phyloP scores from a whole-genome alignment of 2,329 filamentous ascomycete genomes.

The Xylariomycetidae sp. region DNA sequence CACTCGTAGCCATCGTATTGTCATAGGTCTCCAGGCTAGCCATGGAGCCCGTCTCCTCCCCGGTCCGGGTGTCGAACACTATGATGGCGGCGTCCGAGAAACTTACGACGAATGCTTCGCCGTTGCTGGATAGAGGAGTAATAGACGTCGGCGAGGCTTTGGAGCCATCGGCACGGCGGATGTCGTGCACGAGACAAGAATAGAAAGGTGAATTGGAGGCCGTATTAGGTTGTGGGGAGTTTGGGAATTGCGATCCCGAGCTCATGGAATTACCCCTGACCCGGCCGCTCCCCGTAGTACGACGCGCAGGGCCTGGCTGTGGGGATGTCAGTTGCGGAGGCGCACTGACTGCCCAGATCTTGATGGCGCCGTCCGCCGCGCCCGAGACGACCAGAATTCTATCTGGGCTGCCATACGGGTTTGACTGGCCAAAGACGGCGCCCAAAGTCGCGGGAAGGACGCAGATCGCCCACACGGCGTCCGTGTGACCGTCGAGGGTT shows the following conservation, averaged over 20 bases:
- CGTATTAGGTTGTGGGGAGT: conserved; percentile 81
- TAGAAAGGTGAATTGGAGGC: conserved; percentile 83
- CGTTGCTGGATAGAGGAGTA: conserved; percentile 74
- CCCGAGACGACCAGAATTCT: conserved; percentile 88
- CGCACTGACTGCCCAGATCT: conserved; percentile 90
- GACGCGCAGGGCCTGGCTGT: conserved; percentile 60
- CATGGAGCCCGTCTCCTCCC: conserved; percentile 90
- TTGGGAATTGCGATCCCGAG: conserved; percentile 87
- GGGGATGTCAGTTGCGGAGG: conserved; percentile 83
- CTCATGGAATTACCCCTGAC: conserved; percentile 89
- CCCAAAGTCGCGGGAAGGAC: conserved; percentile 82
- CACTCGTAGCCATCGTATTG: conserved; percentile 69
- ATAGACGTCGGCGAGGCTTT: conserved; percentile 85
- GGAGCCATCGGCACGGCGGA: conserved; percentile 61
- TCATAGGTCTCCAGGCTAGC: conserved; percentile 92
- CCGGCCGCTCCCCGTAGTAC: conserved; percentile 60
- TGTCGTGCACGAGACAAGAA: conserved; percentile 83
- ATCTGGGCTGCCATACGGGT: conserved; percentile 73
- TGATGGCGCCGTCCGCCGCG: conserved; percentile 83
- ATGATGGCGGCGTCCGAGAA: conserved; percentile 88
- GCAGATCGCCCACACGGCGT: conserved; percentile 93
- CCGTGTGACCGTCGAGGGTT: conserved; percentile 87
- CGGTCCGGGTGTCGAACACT: conserved; percentile 87
- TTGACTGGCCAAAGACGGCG: conserved; percentile 72
- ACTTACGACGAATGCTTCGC: conserved; percentile 87